Evolutionary conservation across 2,329 filamentous ascomycete species (phyloP).

Genomic region (Cytospora mali): DNA sequence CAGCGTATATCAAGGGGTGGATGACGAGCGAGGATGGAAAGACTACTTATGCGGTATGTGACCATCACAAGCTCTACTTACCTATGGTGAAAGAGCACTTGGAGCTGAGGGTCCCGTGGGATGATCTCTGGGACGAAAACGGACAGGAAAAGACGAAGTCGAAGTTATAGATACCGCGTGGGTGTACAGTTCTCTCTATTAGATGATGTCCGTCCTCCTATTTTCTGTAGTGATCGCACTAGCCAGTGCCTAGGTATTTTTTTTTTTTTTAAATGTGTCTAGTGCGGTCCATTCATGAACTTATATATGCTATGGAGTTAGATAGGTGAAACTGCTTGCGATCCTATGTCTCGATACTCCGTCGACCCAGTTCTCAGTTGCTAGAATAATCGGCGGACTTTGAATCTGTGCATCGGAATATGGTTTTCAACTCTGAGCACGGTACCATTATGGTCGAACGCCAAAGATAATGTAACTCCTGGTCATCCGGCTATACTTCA

Average conservation of each 20-base stretch:
- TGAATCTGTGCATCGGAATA: no score
- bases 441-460: background rate
- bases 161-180: slow-evolving; percentile 17
- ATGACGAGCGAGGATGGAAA: slow-evolving; percentile 53
- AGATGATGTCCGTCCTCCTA: background rate
- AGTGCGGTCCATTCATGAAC: no score
- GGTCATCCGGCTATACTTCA: background rate
- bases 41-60: slow-evolving; percentile 50
- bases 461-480: background rate
- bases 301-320: no score
- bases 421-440: no score
- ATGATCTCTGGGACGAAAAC: slow-evolving; percentile 43
- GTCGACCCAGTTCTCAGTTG: no score
- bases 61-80: slow-evolving; percentile 55
- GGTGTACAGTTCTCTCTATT: background rate
- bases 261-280: no score
- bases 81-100: slow-evolving; percentile 44
- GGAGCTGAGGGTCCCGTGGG: slow-evolving; percentile 44
- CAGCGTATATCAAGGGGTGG: slow-evolving; percentile 53
- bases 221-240: background rate
- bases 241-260: no score
- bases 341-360: no score
- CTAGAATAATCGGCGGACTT: no score
- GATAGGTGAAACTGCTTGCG: no score
- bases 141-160: slow-evolving; percentile 22